Percentiles rank a stretch among this genome's conserved stretches.
Evolutionary conservation across 2,329 filamentous ascomycete genomes (phyloP).

Genomic region (Paracoccidioides brasiliensis): DNA sequence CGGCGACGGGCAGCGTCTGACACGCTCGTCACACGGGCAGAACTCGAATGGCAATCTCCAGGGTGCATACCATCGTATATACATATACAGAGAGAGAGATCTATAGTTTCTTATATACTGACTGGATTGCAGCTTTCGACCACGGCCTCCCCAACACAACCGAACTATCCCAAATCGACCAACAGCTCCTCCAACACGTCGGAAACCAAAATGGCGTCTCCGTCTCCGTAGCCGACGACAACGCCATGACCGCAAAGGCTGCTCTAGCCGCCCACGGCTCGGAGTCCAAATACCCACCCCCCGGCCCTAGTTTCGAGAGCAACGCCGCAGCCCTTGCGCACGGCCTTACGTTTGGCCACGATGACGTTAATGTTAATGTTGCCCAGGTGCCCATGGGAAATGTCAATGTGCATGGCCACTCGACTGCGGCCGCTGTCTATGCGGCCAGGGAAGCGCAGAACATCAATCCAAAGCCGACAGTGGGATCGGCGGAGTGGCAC

Average conservation of each 20-base stretch:
- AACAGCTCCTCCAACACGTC: conserved; percentile 36
- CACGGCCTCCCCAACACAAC: conserved; percentile 25
- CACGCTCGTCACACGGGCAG: conserved; percentile 26
- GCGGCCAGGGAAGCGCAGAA: conserved; percentile 40
- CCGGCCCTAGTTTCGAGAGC: conserved; percentile 10
- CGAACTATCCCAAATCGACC: conserved; percentile 32
- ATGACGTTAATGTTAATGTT: conserved; percentile 31
- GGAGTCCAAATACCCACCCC: conserved; percentile 32
- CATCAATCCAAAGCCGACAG: conserved; percentile 59
- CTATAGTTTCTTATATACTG: no score
- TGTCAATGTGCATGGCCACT: conserved; percentile 24
- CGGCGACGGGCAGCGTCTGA: conserved; percentile 29
- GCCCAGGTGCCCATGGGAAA: conserved; percentile 22
- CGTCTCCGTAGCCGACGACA: conserved; percentile 22
- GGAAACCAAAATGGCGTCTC: conserved; percentile 42
- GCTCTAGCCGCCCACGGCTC: conserved; percentile 33
- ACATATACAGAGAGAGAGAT: neutral
- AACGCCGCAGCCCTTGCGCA: conserved; percentile 7
- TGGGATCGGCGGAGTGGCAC: conserved; percentile 97
- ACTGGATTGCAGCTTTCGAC: conserved; percentile 18
- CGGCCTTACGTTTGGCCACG: conserved; percentile 15
- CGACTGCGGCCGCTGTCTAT: conserved; percentile 46
- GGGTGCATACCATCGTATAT: conserved; percentile 9
- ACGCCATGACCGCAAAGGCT: conserved; percentile 34
- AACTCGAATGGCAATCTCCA: conserved; percentile 18